Evolutionary conservation across 2,329 filamentous ascomycete species (phyloP).

Genomic region (Apiospora rasikravindrae): DNA sequence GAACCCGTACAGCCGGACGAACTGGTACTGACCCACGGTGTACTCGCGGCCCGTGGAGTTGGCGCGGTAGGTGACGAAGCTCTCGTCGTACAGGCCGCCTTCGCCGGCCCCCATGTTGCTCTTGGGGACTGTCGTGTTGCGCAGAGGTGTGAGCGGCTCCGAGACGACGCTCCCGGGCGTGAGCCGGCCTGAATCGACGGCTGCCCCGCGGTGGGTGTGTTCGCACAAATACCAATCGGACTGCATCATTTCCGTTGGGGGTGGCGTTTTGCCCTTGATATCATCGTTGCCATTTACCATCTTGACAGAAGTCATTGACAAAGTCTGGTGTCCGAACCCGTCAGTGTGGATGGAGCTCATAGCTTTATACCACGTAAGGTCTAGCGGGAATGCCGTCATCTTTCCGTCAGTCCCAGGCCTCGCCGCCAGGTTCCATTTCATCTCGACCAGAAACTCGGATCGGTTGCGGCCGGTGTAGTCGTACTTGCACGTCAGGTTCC

Average conservation of each 20-base stretch:
- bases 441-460: not conserved
- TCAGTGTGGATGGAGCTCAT: not conserved
- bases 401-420: not conserved
- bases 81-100: not conserved
- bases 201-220: not conserved
- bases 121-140: not conserved
- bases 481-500: constrained; percentile 1
- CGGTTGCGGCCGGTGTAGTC: constrained; percentile 11
- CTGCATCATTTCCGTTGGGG: constrained; percentile 4
- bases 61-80: not conserved
- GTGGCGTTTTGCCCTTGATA: not conserved
- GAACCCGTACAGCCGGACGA: not conserved
- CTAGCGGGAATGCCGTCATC: no score
- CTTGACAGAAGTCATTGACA: not conserved
- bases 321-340: not conserved
- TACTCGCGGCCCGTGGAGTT: not conserved
- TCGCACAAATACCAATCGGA: not conserved
- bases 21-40: not conserved
- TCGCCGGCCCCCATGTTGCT: no score
- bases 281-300: not conserved
- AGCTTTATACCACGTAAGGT: not conserved
- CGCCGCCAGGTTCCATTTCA: not conserved
- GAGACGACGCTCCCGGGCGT: not conserved
- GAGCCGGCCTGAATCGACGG: not conserved
- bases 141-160: not conserved